These are phyloP conservation scores for Sarcomyxa edulis DNA, from an alignment of 768 basidiomycete genomes.

Conservation along the genomic window DNA sequence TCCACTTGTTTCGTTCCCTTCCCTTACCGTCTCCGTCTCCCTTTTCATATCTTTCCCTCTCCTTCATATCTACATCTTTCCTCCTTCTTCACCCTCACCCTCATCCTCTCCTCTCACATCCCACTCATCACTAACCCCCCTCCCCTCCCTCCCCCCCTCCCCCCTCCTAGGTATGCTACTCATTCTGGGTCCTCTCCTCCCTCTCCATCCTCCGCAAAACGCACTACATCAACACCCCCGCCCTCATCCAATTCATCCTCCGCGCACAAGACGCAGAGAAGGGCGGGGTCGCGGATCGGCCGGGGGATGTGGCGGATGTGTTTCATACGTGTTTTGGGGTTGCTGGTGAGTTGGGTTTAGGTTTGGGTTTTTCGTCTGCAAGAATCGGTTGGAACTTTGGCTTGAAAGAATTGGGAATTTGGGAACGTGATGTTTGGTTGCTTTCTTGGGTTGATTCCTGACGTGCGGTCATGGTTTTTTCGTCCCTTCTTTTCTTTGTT, in stretches of 20 bases:
- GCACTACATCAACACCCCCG: conserved; percentile 83
- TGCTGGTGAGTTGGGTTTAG: conserved; percentile 69
- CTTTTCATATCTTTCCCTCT: not conserved
- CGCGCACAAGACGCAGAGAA: conserved; percentile 85
- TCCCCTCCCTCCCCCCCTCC: not conserved
- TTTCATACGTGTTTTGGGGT: conserved; percentile 95
- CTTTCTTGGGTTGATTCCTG: too few relatives aligned
- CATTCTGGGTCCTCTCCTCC: conserved; percentile 92
- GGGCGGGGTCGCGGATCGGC: conserved; percentile 92
- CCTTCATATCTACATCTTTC: not conserved
- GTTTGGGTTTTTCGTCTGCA: too few relatives aligned
- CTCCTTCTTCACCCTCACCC: too few relatives aligned
- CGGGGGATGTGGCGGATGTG: conserved; percentile 93
- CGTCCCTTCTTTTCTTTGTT: too few relatives aligned
- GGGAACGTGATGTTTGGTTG: too few relatives aligned
- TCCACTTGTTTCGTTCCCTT: too few relatives aligned
- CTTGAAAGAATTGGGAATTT: too few relatives aligned
- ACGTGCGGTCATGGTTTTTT: too few relatives aligned
- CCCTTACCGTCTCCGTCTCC: too few relatives aligned
- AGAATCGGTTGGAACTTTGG: too few relatives aligned
- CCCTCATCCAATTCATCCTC: conserved; percentile 77
- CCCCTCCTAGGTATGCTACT: conserved; percentile 83
- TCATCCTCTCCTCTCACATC: too few relatives aligned
- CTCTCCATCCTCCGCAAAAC: conserved; percentile 80
- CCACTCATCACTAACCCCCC: too few relatives aligned